Percentiles rank a stretch among this genome's conserved stretches.
Conservation (phyloP, 805 yeast species). For the Saccharomycopsis sp. region DNA sequence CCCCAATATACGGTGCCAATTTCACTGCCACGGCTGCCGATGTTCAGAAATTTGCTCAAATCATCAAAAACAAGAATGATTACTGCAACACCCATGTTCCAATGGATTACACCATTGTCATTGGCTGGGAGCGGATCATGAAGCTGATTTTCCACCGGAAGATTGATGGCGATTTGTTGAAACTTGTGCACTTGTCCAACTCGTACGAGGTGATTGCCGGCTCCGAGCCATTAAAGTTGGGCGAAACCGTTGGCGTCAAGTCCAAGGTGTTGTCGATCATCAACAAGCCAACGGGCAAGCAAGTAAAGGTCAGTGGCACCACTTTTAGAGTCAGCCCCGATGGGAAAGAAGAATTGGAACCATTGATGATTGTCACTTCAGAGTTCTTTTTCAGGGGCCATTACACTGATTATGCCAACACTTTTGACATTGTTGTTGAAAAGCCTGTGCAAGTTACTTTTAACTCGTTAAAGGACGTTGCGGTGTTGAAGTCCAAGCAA, state of each 20-base stretch:
- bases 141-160: constrained; percentile 95
- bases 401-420: constrained; percentile 80
- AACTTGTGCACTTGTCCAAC: constrained; percentile 89
- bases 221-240: constrained; percentile 80
- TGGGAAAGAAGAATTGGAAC: constrained; percentile 41
- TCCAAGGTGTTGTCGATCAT: constrained; percentile 85
- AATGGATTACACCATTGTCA: constrained; percentile 97
- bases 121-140: constrained; percentile 97
- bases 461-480: constrained; percentile 76
- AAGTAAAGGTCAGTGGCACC: constrained; percentile 91
- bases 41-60: constrained; percentile 89
- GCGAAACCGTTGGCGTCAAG: constrained; percentile 71
- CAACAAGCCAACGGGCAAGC: constrained; percentile 88
- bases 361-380: constrained; percentile 90
- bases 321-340: constrained; percentile 41
- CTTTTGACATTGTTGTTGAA: constrained; percentile 82
- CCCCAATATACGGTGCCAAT: constrained; percentile 45
- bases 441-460: constrained; percentile 76
- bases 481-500: constrained; percentile 89
- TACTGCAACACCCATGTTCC: constrained; percentile 68
- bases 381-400: constrained; percentile 95
- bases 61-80: constrained; percentile 74
- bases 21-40: constrained; percentile 63
- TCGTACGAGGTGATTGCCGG: constrained; percentile 91
- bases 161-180: constrained; percentile 93